These are phyloP conservation scores for Phyllosticta citrichinensis DNA, from an alignment of 2,329 filamentous ascomycete genomes.

Conservation along the genomic window DNA sequence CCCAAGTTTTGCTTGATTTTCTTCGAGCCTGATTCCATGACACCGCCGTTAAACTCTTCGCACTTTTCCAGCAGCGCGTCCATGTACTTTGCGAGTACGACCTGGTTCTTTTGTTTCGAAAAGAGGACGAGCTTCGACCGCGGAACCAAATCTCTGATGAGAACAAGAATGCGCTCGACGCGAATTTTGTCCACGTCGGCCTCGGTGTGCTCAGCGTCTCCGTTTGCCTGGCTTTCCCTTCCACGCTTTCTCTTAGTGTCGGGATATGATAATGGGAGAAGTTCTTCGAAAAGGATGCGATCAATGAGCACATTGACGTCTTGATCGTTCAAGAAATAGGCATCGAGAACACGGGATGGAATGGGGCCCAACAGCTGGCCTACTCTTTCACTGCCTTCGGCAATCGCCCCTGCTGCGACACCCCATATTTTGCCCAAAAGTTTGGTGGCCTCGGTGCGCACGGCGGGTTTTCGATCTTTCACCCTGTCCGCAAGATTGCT, in stretches of 20 bases:
- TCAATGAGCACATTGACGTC: conserved; percentile 81
- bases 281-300: conserved; percentile 72
- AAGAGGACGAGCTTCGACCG: conserved; percentile 82
- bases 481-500: conserved; percentile 76
- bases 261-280: conserved; percentile 85
- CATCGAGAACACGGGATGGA: conserved; percentile 75
- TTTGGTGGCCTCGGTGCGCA: conserved; percentile 80
- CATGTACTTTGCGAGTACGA: conserved; percentile 62
- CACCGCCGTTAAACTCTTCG: conserved; percentile 81
- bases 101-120: conserved; percentile 69
- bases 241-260: conserved; percentile 52
- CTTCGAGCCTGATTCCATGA: conserved; percentile 59
- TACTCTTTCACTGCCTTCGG: conserved; percentile 69
- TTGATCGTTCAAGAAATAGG: conserved; percentile 79
- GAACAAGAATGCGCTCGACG: conserved; percentile 71
- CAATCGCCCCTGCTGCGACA: conserved; percentile 80
- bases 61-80: conserved; percentile 72
- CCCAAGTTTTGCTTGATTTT: conserved; percentile 61
- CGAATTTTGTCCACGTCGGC: conserved; percentile 66
- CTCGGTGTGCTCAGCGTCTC: conserved; percentile 31
- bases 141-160: conserved; percentile 67
- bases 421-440: conserved; percentile 83
- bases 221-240: conserved; percentile 45
- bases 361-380: conserved; percentile 67
- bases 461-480: conserved; percentile 71